A percentile compares a stretch with the other conserved stretches of the same genome.
Conservation (phyloP, 176 grass and related monocot species). For the Luzula sylvatica region DNA sequence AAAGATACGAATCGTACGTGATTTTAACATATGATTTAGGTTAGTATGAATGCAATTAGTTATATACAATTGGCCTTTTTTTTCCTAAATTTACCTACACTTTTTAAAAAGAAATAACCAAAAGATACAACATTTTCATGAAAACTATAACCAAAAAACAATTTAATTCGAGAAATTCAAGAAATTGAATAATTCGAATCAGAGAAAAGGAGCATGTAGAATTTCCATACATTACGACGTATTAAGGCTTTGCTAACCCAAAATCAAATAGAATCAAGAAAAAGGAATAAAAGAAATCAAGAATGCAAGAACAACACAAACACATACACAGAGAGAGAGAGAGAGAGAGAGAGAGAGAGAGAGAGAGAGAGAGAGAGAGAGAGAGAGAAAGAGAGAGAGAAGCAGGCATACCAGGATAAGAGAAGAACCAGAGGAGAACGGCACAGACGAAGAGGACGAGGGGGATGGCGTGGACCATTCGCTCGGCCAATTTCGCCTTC, state of each 20-base stretch:
- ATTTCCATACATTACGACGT: too few relatives aligned
- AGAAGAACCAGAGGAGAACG: conserved; percentile 66
- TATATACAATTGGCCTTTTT: too few relatives aligned
- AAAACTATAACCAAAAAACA: too few relatives aligned
- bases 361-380: neutral
- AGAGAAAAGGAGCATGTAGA: neutral
- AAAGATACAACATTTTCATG: too few relatives aligned
- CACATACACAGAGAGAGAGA: conserved; percentile 29
- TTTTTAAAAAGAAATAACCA: too few relatives aligned
- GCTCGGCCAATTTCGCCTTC: conserved; percentile 37
- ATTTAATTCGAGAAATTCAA: neutral
- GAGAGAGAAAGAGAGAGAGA: neutral
- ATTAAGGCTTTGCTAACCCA: conserved; percentile 11
- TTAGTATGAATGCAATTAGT: too few relatives aligned
- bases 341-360: neutral
- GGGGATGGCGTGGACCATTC: conserved; percentile 55
- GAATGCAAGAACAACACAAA: conserved; percentile 41
- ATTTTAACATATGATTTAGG: too few relatives aligned
- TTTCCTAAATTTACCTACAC: too few relatives aligned
- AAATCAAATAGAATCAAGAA: conserved; percentile 29
- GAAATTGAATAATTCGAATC: neutral
- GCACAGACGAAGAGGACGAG: conserved; percentile 52
- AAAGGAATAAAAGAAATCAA: neutral
- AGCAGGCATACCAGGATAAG: conserved; percentile 16
- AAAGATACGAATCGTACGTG: too few relatives aligned